Percentiles rank a stretch among this genome's conserved stretches.
Conservation (phyloP, 2,329 filamentous ascomycete species). For the Penicillium decumbens region DNA sequence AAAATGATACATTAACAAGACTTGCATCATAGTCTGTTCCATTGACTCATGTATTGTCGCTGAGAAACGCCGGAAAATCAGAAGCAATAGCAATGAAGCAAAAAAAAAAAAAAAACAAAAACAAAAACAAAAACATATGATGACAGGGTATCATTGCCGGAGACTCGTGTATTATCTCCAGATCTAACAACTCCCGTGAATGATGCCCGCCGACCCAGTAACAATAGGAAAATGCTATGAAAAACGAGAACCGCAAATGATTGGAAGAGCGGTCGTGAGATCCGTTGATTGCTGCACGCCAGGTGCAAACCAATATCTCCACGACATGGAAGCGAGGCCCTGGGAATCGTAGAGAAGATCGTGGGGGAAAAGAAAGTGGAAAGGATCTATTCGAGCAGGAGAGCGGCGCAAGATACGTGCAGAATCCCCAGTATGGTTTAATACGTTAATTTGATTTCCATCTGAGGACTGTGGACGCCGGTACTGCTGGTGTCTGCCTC, state of each 20-base stretch:
- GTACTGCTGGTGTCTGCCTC: constrained; percentile 41
- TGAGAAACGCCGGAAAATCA: constrained; percentile 21
- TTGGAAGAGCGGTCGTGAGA: not conserved
- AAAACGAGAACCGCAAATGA: constrained; percentile 1
- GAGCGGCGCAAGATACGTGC: not conserved
- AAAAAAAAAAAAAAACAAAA: constrained; percentile 2
- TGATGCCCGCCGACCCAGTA: constrained; percentile 16
- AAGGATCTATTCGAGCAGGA: not conserved
- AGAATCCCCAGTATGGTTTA: constrained; percentile 20
- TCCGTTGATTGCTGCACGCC: constrained; percentile 1
- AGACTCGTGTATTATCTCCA: constrained; percentile 42
- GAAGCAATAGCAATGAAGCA: constrained; percentile 7
- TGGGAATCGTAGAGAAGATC: not conserved
- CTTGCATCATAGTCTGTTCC: constrained; percentile 8
- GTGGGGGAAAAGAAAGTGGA: not conserved
- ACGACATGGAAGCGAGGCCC: not conserved
- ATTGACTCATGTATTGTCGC: constrained; percentile 24
- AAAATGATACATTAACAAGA: constrained; percentile 14
- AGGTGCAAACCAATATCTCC: constrained; percentile 6
- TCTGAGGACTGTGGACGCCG: constrained; percentile 22
- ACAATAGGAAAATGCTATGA: constrained; percentile 9
- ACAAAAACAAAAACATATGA: constrained; percentile 22
- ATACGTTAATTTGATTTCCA: constrained; percentile 53
- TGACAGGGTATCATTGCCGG: constrained; percentile 40
- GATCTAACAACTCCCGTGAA: constrained; percentile 30